phyloP scores from a whole-genome alignment of 441 rosid genomes.

The Lepidium campestre region DNA sequence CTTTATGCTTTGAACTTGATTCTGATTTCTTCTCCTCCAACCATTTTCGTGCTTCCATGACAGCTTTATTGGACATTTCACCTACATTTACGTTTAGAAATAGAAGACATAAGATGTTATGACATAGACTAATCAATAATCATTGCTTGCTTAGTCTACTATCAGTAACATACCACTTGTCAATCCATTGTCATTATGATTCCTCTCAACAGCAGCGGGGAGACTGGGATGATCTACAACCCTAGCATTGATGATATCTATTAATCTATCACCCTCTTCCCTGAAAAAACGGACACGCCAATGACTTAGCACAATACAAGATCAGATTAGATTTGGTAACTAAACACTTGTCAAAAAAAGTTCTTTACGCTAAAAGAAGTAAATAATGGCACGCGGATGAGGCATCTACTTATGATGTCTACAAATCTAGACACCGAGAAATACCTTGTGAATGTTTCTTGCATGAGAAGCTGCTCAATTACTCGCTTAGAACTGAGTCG shows the following conservation, averaged over 20 bases:
- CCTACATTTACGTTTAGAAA: slow-evolving; percentile 44
- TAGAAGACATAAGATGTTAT: slow-evolving; percentile 15
- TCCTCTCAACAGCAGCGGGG: slow-evolving; percentile 27
- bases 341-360: background rate
- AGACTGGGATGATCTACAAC: slow-evolving; percentile 40
- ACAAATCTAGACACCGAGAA: slow-evolving; percentile 8
- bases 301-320: background rate
- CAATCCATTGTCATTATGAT: slow-evolving; percentile 23
- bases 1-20: slow-evolving; percentile 45
- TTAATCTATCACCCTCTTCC: slow-evolving; percentile 78
- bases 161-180: slow-evolving; percentile 40
- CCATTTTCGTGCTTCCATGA: slow-evolving; percentile 78
- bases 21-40: slow-evolving; percentile 66
- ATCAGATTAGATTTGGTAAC: background rate
- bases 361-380: background rate
- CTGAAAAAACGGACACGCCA: slow-evolving; percentile 43
- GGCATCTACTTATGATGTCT: background rate
- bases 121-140: slow-evolving; percentile 9
- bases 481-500: slow-evolving; percentile 41
- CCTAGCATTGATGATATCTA: slow-evolving; percentile 65
- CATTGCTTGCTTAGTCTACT: slow-evolving; percentile 14
- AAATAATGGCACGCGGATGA: background rate
- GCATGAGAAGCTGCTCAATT: slow-evolving; percentile 73
- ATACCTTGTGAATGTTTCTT: slow-evolving; percentile 82
- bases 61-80: slow-evolving; percentile 46